Percentiles rank a stretch among this genome's conserved stretches.
Conservation (phyloP, 1,139 yeast species). For the Saccharomycopsis hybrid region DNA sequence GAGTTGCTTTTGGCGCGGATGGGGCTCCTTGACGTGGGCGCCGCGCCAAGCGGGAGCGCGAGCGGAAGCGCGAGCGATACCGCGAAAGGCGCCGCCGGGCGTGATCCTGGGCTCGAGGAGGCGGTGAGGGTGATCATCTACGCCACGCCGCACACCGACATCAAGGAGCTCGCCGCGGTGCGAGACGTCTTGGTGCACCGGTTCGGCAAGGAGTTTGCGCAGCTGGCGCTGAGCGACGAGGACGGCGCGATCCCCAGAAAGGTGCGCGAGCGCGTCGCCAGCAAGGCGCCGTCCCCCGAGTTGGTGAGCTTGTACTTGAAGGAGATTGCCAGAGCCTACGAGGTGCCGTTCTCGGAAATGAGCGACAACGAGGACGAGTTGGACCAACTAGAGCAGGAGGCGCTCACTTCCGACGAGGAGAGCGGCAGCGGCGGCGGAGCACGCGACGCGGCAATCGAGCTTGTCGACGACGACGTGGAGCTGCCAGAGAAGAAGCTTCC, state of each 20-base stretch:
- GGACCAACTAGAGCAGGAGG: slow-evolving; percentile 28
- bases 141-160: slow-evolving; percentile 69
- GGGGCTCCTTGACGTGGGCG: slow-evolving; percentile 46
- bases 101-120: slow-evolving; percentile 64
- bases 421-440: too few relatives aligned
- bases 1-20: slow-evolving; percentile 77
- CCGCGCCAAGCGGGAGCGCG: too few relatives aligned
- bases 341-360: slow-evolving; percentile 64
- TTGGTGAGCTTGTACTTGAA: slow-evolving; percentile 64
- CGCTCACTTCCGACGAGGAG: slow-evolving; percentile 23
- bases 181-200: slow-evolving; percentile 57
- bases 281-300: slow-evolving; percentile 60
- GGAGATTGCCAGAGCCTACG: slow-evolving; percentile 79
- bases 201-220: slow-evolving; percentile 60
- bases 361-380: slow-evolving; percentile 31
- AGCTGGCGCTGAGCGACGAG: slow-evolving; percentile 54
- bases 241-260: slow-evolving; percentile 47
- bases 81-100: slow-evolving; percentile 38
- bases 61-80: too few relatives aligned
- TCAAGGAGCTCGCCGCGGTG: slow-evolving; percentile 60
- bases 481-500: too few relatives aligned
- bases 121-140: slow-evolving; percentile 68
- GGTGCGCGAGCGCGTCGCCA: slow-evolving; percentile 53
- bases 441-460: too few relatives aligned
- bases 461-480: too few relatives aligned